Percentiles rank a stretch among this genome's conserved stretches.
These are phyloP conservation scores for Cryptococcus sp. DNA, from an alignment of 1,284 basidiomycete genomes.

Conservation along the genomic window DNA sequence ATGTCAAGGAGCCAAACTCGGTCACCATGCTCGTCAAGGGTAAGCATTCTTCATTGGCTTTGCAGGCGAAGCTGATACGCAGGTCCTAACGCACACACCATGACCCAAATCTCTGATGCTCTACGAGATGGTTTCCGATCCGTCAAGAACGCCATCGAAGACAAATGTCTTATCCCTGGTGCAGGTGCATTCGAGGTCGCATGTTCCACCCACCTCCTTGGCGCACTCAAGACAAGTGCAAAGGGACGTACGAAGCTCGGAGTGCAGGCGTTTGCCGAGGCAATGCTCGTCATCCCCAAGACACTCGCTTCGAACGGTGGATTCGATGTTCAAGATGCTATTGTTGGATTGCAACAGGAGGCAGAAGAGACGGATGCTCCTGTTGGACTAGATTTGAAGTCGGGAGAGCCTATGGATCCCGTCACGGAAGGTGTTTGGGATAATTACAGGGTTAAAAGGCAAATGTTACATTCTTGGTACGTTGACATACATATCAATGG, in stretches of 20 bases:
- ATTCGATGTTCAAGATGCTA: constrained; percentile 93
- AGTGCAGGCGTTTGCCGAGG: constrained; percentile 95
- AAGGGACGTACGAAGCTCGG: constrained; percentile 98
- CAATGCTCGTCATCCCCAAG: constrained; percentile 91
- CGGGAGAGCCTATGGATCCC: constrained; percentile 95
- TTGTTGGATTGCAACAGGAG: constrained; percentile 89
- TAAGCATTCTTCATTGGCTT: constrained; percentile 21
- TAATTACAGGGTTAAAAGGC: constrained; percentile 97
- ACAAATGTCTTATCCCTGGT: constrained; percentile 81
- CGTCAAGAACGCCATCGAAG: constrained; percentile 96
- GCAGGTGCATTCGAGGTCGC: constrained; percentile 97
- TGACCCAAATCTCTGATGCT: constrained; percentile 93
- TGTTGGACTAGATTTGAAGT: constrained; percentile 87
- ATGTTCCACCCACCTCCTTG: constrained; percentile 73
- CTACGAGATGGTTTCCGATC: constrained; percentile 92
- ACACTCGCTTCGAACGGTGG: constrained; percentile 95
- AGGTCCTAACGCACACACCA: constrained; percentile 93
- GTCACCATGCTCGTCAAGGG: constrained; percentile 97
- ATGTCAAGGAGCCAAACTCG: constrained; percentile 92
- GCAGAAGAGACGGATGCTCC: constrained; percentile 82
- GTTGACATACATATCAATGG: constrained; percentile 40
- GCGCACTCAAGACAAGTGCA: constrained; percentile 74
- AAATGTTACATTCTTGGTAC: constrained; percentile 95
- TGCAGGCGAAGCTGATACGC: constrained; percentile 1
- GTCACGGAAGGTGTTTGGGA: constrained; percentile 96